phyloP scores from a whole-genome alignment of 805 yeast species.

The Candida oleophila region DNA sequence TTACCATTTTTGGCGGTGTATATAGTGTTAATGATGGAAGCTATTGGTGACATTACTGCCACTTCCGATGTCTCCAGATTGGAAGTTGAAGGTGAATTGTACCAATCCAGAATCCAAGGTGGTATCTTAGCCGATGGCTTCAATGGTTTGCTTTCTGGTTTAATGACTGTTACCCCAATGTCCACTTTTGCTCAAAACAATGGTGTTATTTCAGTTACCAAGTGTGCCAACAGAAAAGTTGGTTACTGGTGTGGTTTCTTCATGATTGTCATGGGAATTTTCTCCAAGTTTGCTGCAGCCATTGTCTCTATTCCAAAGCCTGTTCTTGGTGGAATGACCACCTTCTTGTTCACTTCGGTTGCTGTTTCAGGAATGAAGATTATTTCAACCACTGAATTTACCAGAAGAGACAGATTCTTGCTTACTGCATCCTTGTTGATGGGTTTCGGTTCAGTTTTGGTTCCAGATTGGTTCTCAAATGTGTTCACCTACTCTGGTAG shows the following conservation, averaged over 20 bases:
- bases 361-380: conserved; percentile 74
- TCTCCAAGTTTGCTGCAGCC: conserved; percentile 88
- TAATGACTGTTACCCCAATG: conserved; percentile 85
- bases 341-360: conserved; percentile 72
- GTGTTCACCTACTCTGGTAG: conserved; percentile 68
- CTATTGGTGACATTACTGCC: conserved; percentile 93
- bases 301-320: conserved; percentile 56
- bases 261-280: conserved; percentile 81
- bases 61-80: conserved; percentile 87
- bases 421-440: conserved; percentile 63
- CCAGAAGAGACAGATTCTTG: conserved; percentile 73
- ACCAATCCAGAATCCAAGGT: conserved; percentile 88
- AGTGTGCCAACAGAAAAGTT: conserved; percentile 81
- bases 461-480: conserved; percentile 60
- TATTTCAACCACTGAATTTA: conserved; percentile 58
- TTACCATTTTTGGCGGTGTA: conserved; percentile 83
- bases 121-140: conserved; percentile 89
- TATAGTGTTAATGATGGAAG: conserved; percentile 84
- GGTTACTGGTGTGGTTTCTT: conserved; percentile 83
- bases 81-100: conserved; percentile 77
- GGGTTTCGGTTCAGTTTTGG: conserved; percentile 67
- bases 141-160: conserved; percentile 73
- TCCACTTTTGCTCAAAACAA: conserved; percentile 93
- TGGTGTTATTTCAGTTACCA: conserved; percentile 90
- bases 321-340: conserved; percentile 81